Evolutionary conservation across 108 stramenopile genomes (phyloP), one percentile per base, ranked within the genome.

Genomic region (Mayamaea pseudoterrestris): DNA sequence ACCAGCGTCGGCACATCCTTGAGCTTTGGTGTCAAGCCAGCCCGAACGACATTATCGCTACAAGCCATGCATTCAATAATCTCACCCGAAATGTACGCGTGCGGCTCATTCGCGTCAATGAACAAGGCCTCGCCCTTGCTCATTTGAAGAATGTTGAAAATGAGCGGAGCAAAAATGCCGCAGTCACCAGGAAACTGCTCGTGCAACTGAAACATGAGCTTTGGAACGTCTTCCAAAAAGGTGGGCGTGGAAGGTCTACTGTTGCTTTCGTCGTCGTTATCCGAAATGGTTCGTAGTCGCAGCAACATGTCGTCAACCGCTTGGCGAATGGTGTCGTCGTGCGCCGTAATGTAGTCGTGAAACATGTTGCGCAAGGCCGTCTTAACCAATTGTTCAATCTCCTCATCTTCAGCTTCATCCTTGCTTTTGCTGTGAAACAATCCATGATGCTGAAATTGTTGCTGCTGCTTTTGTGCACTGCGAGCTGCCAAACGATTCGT

Each of bases 1-100:
- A 91, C 80, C 48, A 99, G 71, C 44, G 86, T 96, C n/a, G 71
- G 63, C 25, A 96, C 93, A 66, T 99, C 98, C 51, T 93, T 89
- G 52, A 91, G 85, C 66, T 99, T 99, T 45, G 96, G 96, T 25
- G 98, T 99, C 14, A 99, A 60, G 4, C 95, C 98, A 16, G 95
- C 97, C 30, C 98, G 82, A 5, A 99, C 96, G 14, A 98, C 97
- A 63, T 99, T 99, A 68, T 99, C 98, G 36, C 74, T 78, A 37
- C 93, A 83, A 2, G 98, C 98, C 98, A 99, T 99, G 52, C 95
- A 96, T 56, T 99, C 95, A 29, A 94, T 75, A 35, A 93, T 93
- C 56, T 97, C 95, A 18, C 95, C 95, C 0, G 78, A 63, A 20
- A 97, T 71, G 68, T 97, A 97, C 25, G 95, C 95, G 69, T 97